These are phyloP conservation scores for Solanum chiquidenum DNA, from an alignment of 257 asterid species.

Conservation along the genomic window DNA sequence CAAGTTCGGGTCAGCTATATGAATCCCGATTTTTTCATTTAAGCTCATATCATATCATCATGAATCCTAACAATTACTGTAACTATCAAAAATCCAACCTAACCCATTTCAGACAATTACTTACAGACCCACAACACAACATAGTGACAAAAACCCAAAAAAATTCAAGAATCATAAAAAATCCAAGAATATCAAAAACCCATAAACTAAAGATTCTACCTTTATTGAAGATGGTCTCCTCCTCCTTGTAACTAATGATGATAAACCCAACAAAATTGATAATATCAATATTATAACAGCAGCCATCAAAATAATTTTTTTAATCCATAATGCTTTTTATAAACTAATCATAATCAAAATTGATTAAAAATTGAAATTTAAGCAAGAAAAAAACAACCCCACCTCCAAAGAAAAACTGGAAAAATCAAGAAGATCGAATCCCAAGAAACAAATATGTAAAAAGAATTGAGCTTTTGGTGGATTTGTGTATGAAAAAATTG, in stretches of 20 bases:
- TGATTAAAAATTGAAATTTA: background rate
- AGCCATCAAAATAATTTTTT: background rate
- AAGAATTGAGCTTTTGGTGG: background rate
- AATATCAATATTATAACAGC: background rate
- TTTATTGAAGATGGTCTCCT: slow-evolving; percentile 1
- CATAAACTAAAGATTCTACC: background rate
- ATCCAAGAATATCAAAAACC: background rate
- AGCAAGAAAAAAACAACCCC: background rate
- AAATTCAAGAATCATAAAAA: background rate
- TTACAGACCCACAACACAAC: background rate
- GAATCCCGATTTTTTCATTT: background rate
- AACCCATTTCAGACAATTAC: background rate
- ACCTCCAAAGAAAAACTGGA: slow-evolving; percentile 2
- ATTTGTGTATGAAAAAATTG: background rate
- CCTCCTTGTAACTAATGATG: background rate
- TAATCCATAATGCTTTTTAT: background rate
- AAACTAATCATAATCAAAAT: background rate
- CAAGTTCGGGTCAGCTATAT: background rate
- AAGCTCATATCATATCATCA: background rate
- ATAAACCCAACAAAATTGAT: background rate
- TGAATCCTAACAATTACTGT: background rate
- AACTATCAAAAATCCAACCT: background rate
- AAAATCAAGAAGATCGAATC: background rate
- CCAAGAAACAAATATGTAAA: background rate
- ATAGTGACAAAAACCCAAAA: background rate